These are phyloP conservation scores for Neonectria neomacrospora DNA, from an alignment of 2,329 filamentous ascomycete species.

Conservation along the genomic window DNA sequence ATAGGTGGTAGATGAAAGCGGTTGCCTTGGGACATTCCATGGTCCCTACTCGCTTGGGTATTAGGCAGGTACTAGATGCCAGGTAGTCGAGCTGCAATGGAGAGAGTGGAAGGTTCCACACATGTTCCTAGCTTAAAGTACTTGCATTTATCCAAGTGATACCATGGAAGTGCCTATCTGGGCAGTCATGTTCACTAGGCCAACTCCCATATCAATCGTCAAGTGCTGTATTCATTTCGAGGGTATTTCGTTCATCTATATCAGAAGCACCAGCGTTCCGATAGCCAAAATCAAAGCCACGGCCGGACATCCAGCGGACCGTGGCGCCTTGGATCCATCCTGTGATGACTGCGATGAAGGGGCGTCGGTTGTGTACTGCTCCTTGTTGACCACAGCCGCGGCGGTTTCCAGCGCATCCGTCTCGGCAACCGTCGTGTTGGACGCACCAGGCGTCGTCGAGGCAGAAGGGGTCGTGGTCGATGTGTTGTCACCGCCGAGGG, in stretches of 20 bases:
- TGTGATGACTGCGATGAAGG: constrained; percentile 6
- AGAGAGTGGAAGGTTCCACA: neutral
- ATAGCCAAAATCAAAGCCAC: constrained; percentile 16
- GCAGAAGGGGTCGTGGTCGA: constrained; percentile 3
- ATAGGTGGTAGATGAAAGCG: too few species aligned
- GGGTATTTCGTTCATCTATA: constrained; percentile 4
- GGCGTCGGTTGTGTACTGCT: constrained; percentile 7
- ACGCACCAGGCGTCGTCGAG: constrained; percentile 3
- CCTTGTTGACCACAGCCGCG: neutral
- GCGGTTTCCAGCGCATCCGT: neutral
- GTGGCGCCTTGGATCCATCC: constrained; percentile 14
- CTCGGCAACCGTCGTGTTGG: neutral
- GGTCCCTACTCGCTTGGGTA: too few species aligned
- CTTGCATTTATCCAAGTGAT: neutral
- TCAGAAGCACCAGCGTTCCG: constrained; percentile 18
- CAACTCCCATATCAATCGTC: neutral
- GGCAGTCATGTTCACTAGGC: too few species aligned
- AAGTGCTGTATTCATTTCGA: neutral
- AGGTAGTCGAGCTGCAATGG: neutral
- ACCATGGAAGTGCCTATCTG: too few species aligned
- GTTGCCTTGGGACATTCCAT: too few species aligned
- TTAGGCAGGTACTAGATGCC: neutral
- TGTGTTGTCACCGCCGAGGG: neutral
- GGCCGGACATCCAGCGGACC: constrained; percentile 9
- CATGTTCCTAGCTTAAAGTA: neutral